These are phyloP conservation scores for Cercospora citrullina DNA, from an alignment of 2,329 filamentous ascomycete species.

Conservation along the genomic window DNA sequence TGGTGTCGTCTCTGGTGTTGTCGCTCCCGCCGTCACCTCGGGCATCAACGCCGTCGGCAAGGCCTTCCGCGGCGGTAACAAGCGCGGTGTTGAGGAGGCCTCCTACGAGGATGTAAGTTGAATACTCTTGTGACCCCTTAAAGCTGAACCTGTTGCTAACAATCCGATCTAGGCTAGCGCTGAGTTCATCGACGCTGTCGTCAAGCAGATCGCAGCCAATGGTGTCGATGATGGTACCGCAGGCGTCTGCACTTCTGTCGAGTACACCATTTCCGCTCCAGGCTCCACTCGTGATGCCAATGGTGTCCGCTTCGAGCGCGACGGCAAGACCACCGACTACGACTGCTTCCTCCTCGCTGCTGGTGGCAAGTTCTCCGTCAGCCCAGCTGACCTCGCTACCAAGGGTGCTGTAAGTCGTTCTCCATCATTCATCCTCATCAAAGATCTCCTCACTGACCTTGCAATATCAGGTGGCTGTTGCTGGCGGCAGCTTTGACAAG, in stretches of 20 bases:
- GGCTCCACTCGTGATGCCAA: not conserved
- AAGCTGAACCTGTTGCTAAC: not conserved
- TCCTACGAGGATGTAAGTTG: not conserved
- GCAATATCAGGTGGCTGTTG: not conserved
- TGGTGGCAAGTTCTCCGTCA: not conserved
- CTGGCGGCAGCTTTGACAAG: not conserved
- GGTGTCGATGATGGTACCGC: not conserved
- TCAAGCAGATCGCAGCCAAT: not conserved
- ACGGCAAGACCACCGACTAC: not conserved
- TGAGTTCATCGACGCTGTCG: not conserved
- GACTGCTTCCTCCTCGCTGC: not conserved
- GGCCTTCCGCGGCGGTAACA: not conserved
- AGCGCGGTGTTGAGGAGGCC: not conserved
- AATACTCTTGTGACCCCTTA: not conserved
- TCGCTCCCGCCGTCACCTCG: not conserved
- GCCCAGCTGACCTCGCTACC: not conserved
- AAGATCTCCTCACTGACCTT: not conserved
- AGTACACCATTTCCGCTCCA: not conserved
- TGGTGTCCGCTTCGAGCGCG: not conserved
- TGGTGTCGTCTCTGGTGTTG: not conserved
- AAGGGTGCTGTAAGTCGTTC: not conserved
- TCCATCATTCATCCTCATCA: not conserved
- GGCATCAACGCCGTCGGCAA: not conserved
- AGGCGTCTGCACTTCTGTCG: not conserved
- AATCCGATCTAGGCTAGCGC: not conserved